phyloP scores from a whole-genome alignment of 2,329 filamentous ascomycete species.

The Alternaria metachromatica region DNA sequence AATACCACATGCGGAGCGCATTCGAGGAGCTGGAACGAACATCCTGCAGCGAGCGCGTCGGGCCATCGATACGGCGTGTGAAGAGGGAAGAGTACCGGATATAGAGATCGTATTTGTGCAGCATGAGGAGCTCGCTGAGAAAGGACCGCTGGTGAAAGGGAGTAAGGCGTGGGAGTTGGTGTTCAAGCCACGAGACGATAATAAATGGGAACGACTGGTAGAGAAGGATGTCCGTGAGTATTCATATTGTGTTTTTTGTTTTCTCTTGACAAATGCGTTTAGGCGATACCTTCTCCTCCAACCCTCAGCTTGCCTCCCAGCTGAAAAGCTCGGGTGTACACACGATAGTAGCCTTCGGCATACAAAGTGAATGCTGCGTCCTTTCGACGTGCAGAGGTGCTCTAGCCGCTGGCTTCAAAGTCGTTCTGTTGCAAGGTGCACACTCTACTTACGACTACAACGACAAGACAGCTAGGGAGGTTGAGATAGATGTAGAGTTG shows the following conservation, averaged over 20 bases:
- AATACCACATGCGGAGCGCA: not conserved
- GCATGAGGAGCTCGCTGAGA: not conserved
- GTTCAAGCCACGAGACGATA: not conserved
- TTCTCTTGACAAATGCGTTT: not conserved
- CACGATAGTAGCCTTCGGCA: slow-evolving; percentile 14
- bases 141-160: not conserved
- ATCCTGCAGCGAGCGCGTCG: not conserved
- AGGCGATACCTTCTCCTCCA: not conserved
- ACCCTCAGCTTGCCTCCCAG: not conserved
- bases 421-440: not conserved
- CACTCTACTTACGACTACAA: not conserved
- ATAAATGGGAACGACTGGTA: not conserved
- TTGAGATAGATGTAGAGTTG: not conserved
- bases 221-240: not conserved
- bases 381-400: slow-evolving; percentile 15
- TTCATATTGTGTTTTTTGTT: too few species aligned
- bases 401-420: slow-evolving; percentile 4
- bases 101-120: not conserved
- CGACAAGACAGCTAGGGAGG: not conserved
- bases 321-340: not conserved
- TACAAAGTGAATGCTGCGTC: slow-evolving; percentile 23
- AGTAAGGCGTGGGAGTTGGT: not conserved
- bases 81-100: not conserved
- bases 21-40: not conserved
- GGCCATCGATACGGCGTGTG: not conserved